Evolutionary conservation across 1,284 basidiomycete species (phyloP).

Genomic region (Schizopora paradoxa): DNA sequence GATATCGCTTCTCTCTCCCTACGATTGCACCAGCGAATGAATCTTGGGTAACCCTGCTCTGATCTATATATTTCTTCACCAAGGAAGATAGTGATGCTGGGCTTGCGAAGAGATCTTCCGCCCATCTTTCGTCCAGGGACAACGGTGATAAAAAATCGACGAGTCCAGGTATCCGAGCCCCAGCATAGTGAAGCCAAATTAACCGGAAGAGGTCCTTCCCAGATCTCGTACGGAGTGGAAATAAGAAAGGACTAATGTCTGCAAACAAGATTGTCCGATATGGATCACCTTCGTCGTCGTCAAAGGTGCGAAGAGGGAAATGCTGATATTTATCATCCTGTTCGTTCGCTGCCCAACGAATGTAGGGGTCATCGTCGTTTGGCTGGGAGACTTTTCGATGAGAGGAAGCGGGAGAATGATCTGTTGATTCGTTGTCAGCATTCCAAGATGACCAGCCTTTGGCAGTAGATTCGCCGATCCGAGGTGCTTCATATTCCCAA

Average conservation of each 20-base stretch:
- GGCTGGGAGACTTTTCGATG: conserved; percentile 19
- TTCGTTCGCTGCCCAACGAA: conserved; percentile 67
- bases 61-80: no score
- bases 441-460: conserved; percentile 60
- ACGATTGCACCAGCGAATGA: conserved; percentile 59
- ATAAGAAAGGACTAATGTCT: conserved; percentile 70
- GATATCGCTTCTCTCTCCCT: conserved; percentile 57
- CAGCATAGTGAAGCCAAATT: conserved; percentile 73
- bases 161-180: conserved; percentile 70
- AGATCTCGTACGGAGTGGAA: conserved; percentile 46
- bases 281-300: conserved; percentile 65
- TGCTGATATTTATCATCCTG: conserved; percentile 36
- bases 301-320: conserved; percentile 55
- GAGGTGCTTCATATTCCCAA: conserved; percentile 69
- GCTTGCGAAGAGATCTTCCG: no score
- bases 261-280: conserved; percentile 75
- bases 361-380: conserved; percentile 52
- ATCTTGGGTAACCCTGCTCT: conserved; percentile 41
- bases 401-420: conserved; percentile 17
- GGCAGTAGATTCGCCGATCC: conserved; percentile 56
- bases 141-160: conserved; percentile 33
- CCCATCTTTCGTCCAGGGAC: conserved; percentile 63
- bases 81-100: no score
- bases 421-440: conserved; percentile 35
- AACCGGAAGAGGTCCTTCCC: conserved; percentile 64